phyloP scores from a whole-genome alignment of 345 rosid species.

The Populus simonii region DNA sequence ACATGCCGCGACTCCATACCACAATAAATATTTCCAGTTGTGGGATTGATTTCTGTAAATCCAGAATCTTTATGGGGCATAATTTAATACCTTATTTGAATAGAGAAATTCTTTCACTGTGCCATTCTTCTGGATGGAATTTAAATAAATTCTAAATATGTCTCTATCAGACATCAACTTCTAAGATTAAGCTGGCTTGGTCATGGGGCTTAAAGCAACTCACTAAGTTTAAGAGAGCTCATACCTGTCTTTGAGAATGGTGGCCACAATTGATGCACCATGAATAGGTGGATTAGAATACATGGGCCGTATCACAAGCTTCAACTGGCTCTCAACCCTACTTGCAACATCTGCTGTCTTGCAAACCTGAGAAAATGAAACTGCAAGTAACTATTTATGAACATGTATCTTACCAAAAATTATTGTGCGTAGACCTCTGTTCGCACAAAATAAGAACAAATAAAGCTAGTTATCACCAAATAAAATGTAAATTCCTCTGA shows the following conservation, averaged over 20 bases:
- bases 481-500: not conserved
- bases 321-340: slow-evolving; percentile 50
- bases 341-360: slow-evolving; percentile 43
- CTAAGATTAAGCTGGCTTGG: not conserved
- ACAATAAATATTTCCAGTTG: not conserved
- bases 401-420: no score
- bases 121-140: not conserved
- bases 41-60: not conserved
- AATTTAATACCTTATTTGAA: not conserved
- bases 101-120: not conserved
- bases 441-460: not conserved
- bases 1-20: not conserved
- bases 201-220: not conserved
- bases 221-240: not conserved
- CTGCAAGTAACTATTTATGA: not conserved
- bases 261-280: slow-evolving; percentile 52
- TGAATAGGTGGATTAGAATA: slow-evolving; percentile 61
- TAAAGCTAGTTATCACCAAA: not conserved
- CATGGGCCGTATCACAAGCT: slow-evolving; percentile 55
- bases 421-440: not conserved
- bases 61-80: not conserved
- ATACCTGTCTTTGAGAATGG: slow-evolving; percentile 28
- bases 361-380: slow-evolving; percentile 38
- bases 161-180: not conserved
- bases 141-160: not conserved